Conservation (phyloP, 2,329 filamentous ascomycete genomes). For the Eutypella sp. region DNA sequence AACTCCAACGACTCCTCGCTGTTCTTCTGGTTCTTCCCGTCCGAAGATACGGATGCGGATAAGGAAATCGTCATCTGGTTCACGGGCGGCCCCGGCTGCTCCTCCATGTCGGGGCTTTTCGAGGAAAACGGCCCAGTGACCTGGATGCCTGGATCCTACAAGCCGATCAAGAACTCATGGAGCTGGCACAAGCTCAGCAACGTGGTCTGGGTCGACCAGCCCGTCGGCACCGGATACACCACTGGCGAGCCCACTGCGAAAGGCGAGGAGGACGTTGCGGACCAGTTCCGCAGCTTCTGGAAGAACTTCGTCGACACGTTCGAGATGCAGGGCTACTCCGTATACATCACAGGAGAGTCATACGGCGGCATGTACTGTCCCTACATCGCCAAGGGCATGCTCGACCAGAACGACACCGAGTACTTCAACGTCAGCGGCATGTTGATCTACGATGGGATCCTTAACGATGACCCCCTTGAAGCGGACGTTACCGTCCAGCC, state of each 20-base stretch:
- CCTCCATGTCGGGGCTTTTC: constrained; percentile 51
- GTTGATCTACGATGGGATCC: constrained; percentile 67
- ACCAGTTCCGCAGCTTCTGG: constrained; percentile 53
- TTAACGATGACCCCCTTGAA: constrained; percentile 46
- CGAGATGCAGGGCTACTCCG: constrained; percentile 58
- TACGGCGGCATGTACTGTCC: constrained; percentile 66
- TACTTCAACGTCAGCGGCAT: constrained; percentile 66
- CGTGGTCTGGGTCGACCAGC: constrained; percentile 53
- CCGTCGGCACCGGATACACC: constrained; percentile 16
- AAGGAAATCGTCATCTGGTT: constrained; percentile 44
- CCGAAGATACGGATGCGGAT: constrained; percentile 30
- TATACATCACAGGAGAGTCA: constrained; percentile 70
- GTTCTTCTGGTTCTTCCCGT: constrained; percentile 50
- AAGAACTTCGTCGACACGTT: constrained; percentile 73
- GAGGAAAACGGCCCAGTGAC: constrained; percentile 56
- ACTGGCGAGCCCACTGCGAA: constrained; percentile 39
- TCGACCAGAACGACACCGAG: constrained; percentile 58
- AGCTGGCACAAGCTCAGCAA: constrained; percentile 58
- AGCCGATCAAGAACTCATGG: constrained; percentile 48
- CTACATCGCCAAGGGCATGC: constrained; percentile 68
- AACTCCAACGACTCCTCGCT: constrained; percentile 38
- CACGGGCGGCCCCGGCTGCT: constrained; percentile 35
- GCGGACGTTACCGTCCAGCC: constrained; percentile 45
- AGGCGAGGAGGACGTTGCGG: constrained; percentile 47
- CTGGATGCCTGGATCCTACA: constrained; percentile 51